phyloP scores from a whole-genome alignment of 192 early-diverging fungal genomes.

The Rhizoclosmatium globosum region DNA sequence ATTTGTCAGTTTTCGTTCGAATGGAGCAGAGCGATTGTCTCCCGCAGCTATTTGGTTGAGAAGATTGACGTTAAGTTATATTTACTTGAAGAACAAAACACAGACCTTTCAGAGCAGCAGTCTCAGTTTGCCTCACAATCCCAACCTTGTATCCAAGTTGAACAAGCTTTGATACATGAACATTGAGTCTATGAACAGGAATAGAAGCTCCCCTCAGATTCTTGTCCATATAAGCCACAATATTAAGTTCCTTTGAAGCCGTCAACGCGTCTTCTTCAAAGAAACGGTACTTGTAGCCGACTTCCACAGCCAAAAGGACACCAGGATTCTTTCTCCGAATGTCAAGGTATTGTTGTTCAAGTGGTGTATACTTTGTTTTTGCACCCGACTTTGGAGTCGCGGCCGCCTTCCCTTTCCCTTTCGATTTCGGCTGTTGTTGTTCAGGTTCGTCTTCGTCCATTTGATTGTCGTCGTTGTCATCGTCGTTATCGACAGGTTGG shows the following conservation, averaged over 20 bases:
- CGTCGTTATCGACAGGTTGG: constrained; percentile 1
- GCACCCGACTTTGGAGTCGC: not conserved
- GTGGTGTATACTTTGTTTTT: constrained; percentile 67
- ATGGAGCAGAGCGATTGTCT: constrained; percentile 71
- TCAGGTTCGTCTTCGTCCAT: not conserved
- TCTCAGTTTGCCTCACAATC: constrained; percentile 83
- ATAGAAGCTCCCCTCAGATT: constrained; percentile 85
- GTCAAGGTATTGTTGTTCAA: constrained; percentile 84
- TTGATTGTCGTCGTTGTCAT: not conserved
- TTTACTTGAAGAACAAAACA: not conserved
- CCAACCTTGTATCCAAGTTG: constrained; percentile 87
- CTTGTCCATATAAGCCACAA: constrained; percentile 81
- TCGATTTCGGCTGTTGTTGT: not conserved
- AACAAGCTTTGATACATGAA: constrained; percentile 85
- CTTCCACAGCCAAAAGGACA: constrained; percentile 83
- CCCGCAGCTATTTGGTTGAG: constrained; percentile 57
- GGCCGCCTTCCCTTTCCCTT: not conserved
- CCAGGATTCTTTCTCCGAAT: constrained; percentile 76
- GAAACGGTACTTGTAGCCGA: constrained; percentile 94
- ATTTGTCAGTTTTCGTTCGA: constrained; percentile 70
- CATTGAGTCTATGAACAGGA: constrained; percentile 77
- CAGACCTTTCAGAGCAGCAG: constrained; percentile 79
- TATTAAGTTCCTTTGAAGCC: constrained; percentile 66
- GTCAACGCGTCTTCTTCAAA: constrained; percentile 90
- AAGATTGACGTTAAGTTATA: not conserved